These are phyloP conservation scores for Solanum appendiculatum DNA, from an alignment of 257 asterid genomes.

Conservation along the genomic window DNA sequence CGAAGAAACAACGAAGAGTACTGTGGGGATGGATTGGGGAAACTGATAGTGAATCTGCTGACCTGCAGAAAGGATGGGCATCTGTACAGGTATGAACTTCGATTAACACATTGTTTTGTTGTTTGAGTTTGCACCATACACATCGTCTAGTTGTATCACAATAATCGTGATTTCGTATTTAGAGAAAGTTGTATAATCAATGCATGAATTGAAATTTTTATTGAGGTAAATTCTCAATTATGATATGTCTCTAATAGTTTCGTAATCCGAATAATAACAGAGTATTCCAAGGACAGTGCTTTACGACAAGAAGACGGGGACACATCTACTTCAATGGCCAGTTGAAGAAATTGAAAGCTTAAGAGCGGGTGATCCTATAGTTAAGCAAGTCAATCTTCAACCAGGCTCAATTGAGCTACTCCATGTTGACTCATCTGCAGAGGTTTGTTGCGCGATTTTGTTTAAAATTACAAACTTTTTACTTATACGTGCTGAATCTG, in stretches of 20 bases:
- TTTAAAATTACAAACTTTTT: background rate
- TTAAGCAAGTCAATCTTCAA: constrained; percentile 35
- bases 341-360: constrained; percentile 70
- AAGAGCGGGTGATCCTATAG: constrained; percentile 35
- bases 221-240: background rate
- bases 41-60: constrained; percentile 51
- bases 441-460: constrained; percentile 24
- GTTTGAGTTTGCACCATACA: background rate
- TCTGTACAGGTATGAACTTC: constrained; percentile 40
- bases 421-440: constrained; percentile 36
- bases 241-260: background rate
- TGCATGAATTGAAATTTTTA: background rate
- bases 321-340: constrained; percentile 76
- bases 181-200: background rate
- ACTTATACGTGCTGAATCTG: background rate
- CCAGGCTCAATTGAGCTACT: constrained; percentile 70
- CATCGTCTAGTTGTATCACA: background rate
- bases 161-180: background rate
- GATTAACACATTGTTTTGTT: background rate
- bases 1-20: constrained; percentile 41
- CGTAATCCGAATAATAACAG: constrained; percentile 8
- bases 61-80: constrained; percentile 64
- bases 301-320: constrained; percentile 48
- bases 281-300: constrained; percentile 66
- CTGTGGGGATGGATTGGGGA: constrained; percentile 82